phyloP scores from a whole-genome alignment of 169 alveolate species.

The Eimeria sp. region DNA sequence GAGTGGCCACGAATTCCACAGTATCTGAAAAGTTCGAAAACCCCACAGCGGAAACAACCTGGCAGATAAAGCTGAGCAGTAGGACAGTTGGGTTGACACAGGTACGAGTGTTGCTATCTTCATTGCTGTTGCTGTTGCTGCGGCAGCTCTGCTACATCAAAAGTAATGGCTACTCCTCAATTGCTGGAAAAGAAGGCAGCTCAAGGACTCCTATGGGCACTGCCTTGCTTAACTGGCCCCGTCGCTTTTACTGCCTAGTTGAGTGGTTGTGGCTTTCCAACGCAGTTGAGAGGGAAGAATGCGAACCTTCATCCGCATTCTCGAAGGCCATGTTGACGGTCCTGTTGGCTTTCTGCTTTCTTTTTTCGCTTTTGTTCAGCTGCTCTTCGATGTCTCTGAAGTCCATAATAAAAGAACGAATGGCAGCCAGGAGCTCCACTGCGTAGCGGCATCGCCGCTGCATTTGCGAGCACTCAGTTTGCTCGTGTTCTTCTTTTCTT shows the following conservation, averaged over 20 bases:
- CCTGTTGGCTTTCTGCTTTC: slow-evolving; percentile 31
- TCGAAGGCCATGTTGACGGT: slow-evolving; percentile 63
- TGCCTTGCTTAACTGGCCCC: neutral
- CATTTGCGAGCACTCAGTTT: neutral
- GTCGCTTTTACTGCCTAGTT: neutral
- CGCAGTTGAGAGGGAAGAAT: neutral
- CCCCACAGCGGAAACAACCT: neutral
- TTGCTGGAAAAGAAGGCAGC: neutral
- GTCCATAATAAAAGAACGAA: slow-evolving; percentile 32
- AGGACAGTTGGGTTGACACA: neutral
- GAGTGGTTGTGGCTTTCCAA: neutral
- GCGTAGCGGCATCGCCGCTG: slow-evolving; percentile 62
- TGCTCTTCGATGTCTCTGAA: slow-evolving; percentile 47
- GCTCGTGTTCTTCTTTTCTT: neutral
- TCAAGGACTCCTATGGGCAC: neutral
- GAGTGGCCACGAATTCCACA: slow-evolving; percentile 53
- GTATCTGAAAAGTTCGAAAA: neutral
- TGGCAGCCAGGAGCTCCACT: slow-evolving; percentile 36
- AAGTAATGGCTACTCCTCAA: neutral
- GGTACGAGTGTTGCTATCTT: neutral
- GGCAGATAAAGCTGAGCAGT: neutral
- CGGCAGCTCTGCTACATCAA: neutral
- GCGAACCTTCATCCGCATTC: slow-evolving; percentile 17
- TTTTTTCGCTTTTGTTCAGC: slow-evolving; percentile 40
- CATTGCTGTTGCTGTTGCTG: neutral